phyloP scores from a whole-genome alignment of 345 rosid species.

The Eucalyptus cloeziana region DNA sequence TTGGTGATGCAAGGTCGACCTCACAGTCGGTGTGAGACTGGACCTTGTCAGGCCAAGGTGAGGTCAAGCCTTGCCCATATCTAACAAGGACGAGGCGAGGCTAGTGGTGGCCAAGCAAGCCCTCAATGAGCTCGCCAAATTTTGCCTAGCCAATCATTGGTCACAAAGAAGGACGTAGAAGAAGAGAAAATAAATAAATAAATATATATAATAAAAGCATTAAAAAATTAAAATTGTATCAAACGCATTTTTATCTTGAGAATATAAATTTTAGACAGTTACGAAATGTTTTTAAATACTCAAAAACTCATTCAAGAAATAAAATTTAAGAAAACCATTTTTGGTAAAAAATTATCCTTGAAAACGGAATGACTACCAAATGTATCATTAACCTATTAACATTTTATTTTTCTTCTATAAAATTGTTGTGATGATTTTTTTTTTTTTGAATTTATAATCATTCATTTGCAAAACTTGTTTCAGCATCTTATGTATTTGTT shows the following conservation, averaged over 20 bases:
- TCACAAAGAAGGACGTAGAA: too few species aligned
- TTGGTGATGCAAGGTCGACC: fast-evolving
- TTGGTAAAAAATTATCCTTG: fast-evolving
- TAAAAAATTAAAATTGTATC: fast-evolving
- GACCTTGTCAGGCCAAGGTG: fast-evolving
- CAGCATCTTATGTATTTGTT: too few species aligned
- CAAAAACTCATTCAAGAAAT: too few species aligned
- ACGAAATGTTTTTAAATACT: too few species aligned
- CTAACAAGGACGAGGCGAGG: fast-evolving
- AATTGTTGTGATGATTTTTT: too few species aligned
- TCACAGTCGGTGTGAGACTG: fast-evolving
- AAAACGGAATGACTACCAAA: fast-evolving
- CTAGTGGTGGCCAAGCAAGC: fast-evolving
- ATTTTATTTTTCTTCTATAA: too few species aligned
- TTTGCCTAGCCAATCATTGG: fast-evolving
- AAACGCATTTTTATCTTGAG: fast-evolving
- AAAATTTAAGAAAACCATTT: too few species aligned
- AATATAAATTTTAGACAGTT: fast-evolving
- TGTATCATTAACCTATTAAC: too few species aligned
- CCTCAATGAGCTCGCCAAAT: fast-evolving
- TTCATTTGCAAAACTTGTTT: too few species aligned
- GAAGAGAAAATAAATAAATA: fast-evolving
- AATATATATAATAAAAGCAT: fast-evolving
- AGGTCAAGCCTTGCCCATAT: fast-evolving
- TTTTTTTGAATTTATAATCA: too few species aligned